Base-by-base conservation (phyloP, 2,329 filamentous ascomycete genomes). In the Purpureocillium takamizusanense region DNA sequence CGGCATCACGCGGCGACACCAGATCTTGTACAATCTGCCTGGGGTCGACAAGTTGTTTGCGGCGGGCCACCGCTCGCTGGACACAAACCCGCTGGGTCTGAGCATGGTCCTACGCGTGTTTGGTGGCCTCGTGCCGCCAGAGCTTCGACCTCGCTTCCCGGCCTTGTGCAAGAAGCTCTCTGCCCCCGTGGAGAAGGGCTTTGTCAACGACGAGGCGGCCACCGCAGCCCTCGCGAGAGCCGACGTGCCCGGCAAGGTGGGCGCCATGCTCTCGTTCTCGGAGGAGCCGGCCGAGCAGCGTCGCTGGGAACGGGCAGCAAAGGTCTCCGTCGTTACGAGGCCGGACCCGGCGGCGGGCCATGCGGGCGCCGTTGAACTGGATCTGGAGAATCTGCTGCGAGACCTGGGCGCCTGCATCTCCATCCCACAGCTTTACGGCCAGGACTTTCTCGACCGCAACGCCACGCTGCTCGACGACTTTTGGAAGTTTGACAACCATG, bases 401-500 rank as follows among this genome's bases (percentile, higher is more conserved):
- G 50, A 52, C 11, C 48, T 52, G 23, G 49, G 48, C 14, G 46
- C 45, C 2, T 51, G 48, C 18, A 46, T 52, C 48, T 25, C 21
- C 3, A 48, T 51, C 6, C 46, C 50, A 3, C 31, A 46, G 1
- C 38, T 52, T 7, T 51, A 50, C 17, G 50, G 50, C 3, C 38
- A 51, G 12, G 46, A 51, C 14, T 25, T 52, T 1, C 37, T 52
- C 1, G 40, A 48, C 8, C 37, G 40, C 3, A 38, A 45, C 12
- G 45, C 42, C 2, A 7, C 13, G 1, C 21, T 52, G 0, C 39
- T 52, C 0, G 41, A 47, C 8, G 49, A 51, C 14, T 43, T 51
- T 13, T 51, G 47, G 43, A 40, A 38, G 6, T 51, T 51, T 12
- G 49, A 51, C n/a, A 49, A 47, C 18, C 39, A 51, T 2, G 10